Evolutionary conservation across 2,329 filamentous ascomycete genomes (phyloP).

Genomic region (Pleomassaria siparia): DNA sequence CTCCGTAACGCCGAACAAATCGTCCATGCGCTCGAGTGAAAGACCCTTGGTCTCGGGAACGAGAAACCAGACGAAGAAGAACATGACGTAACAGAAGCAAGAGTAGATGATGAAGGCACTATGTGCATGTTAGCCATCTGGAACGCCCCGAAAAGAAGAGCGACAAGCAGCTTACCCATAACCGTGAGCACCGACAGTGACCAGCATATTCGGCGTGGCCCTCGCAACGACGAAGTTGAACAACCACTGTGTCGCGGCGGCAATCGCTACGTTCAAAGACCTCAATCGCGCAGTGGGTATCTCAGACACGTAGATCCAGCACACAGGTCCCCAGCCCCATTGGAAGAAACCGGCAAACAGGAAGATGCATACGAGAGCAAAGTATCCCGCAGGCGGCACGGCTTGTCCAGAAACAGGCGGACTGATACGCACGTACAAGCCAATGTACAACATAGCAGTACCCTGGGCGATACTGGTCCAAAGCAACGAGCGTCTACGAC

Average conservation of each 20-base stretch:
- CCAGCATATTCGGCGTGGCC: slow-evolving; percentile 68
- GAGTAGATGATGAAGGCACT: slow-evolving; percentile 72
- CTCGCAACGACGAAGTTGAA: slow-evolving; percentile 74
- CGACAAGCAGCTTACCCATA: slow-evolving; percentile 47
- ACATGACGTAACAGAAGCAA: slow-evolving; percentile 66
- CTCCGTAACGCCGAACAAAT: slow-evolving; percentile 64
- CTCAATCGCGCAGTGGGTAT: slow-evolving; percentile 68
- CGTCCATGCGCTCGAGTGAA: slow-evolving; percentile 66
- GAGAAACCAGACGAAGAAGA: slow-evolving; percentile 66
- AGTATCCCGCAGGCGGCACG: slow-evolving; percentile 67
- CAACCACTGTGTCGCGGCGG: slow-evolving; percentile 70
- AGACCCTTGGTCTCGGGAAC: slow-evolving; percentile 73
- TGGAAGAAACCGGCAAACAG: slow-evolving; percentile 69
- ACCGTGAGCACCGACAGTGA: slow-evolving; percentile 51
- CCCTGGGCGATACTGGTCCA: slow-evolving; percentile 67
- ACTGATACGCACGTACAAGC: slow-evolving; percentile 66
- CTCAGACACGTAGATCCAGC: slow-evolving; percentile 73
- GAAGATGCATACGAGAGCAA: slow-evolving; percentile 71
- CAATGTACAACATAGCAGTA: slow-evolving; percentile 67
- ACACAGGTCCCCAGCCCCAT: slow-evolving; percentile 66
- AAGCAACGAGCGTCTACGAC: slow-evolving; percentile 62
- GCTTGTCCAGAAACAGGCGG: slow-evolving; percentile 56
- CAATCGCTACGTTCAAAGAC: slow-evolving; percentile 68
- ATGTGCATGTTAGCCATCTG: slow-evolving; percentile 37
- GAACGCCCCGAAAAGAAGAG: slow-evolving; percentile 40